These are phyloP conservation scores for Blastocystis sp. DNA, from an alignment of 352 stramenopile genomes.

Conservation along the genomic window DNA sequence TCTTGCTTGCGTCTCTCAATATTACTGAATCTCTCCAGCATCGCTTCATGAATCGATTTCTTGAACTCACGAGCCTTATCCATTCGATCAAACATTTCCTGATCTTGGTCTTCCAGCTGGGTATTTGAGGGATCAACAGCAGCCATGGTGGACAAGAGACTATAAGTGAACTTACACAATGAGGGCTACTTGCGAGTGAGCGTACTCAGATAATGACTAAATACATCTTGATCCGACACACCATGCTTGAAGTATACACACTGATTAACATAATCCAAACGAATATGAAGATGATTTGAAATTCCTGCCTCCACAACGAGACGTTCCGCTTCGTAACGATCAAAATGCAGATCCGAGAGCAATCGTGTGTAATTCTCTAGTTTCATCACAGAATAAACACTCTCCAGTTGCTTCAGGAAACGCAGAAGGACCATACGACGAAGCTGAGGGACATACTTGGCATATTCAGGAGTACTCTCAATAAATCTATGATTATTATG, in stretches of 20 bases:
- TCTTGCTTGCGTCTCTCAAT: background rate
- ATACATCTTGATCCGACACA: background rate
- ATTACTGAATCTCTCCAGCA: background rate
- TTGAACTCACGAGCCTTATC: constrained; percentile 1
- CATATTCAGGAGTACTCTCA: background rate
- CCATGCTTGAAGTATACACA: background rate
- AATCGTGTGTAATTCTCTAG: background rate
- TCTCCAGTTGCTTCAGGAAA: constrained; percentile 13
- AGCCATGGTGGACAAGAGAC: background rate
- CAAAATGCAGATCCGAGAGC: background rate
- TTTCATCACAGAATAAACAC: constrained; percentile 34
- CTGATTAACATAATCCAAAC: background rate
- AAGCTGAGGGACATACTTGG: background rate
- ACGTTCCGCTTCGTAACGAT: constrained; percentile 2
- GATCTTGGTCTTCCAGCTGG: background rate
- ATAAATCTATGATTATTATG: background rate
- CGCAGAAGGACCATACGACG: background rate
- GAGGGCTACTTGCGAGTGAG: background rate
- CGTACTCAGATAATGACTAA: background rate
- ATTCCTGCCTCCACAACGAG: background rate
- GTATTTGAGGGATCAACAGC: background rate
- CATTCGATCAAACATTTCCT: background rate
- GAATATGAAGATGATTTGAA: constrained; percentile 17
- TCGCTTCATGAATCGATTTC: background rate
- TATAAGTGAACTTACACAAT: too few species aligned